Base-by-base conservation (phyloP, 768 basidiomycete genomes). In the Kondoa malvinella region DNA sequence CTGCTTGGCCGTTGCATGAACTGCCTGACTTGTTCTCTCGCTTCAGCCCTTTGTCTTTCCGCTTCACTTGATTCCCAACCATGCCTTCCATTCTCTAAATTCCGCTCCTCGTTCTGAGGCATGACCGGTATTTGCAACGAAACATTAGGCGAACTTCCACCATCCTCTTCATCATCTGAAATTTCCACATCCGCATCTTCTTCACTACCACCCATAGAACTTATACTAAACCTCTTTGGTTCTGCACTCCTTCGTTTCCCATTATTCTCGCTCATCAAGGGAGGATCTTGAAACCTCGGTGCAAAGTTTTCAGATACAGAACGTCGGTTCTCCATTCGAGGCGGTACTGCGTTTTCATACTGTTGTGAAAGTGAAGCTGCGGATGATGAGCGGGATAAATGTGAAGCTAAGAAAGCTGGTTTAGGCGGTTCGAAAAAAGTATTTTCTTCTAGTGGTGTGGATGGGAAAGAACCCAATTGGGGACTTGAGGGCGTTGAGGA, bases 51-150 rank as follows among this genome's bases (percentile, higher is more conserved):
- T 29, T 59, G 57, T 29, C n/a, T 8, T 25, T 25, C 4, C 27
- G 27, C 61, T 63, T 63, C 61, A 14, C 15, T 17, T n/a, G 61
- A 30, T 27, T 34, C n/a, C 61, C 61, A 63, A 17, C 3, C 61
- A 3, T 31, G n/a, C n/a, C n/a, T n/a, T n/a, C n/a, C n/a, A n/a
- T n/a, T n/a, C n/a, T n/a, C n/a, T n/a, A n/a, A n/a, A n/a, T n/a
- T n/a, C n/a, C n/a, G n/a, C n/a, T n/a, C n/a, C n/a, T n/a, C n/a
- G n/a, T n/a, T n/a, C n/a, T n/a, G n/a, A n/a, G n/a, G n/a, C n/a
- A n/a, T n/a, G n/a, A n/a, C n/a, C n/a, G n/a, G n/a, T n/a, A n/a
- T n/a, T n/a, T n/a, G n/a, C n/a, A n/a, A n/a, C n/a, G n/a, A n/a
- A n/a, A n/a, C n/a, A n/a, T n/a, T n/a, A n/a, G n/a, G n/a, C n/a